phyloP scores from a whole-genome alignment of 352 stramenopile genomes.

The Globisporangium okanoganense region DNA sequence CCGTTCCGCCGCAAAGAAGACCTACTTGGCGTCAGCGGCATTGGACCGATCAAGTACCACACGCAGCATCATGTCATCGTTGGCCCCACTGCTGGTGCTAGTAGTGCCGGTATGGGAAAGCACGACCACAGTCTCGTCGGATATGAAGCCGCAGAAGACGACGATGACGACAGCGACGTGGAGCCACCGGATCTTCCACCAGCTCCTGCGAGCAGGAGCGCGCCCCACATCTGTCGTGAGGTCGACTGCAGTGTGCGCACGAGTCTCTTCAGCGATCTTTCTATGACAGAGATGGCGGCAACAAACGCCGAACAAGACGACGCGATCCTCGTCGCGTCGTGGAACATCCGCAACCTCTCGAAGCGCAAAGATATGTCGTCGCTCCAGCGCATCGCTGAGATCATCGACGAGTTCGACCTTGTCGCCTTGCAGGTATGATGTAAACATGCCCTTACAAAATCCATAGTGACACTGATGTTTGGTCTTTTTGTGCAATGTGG shows the following conservation, averaged over 20 bases:
- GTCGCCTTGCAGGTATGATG: slow-evolving; percentile 42
- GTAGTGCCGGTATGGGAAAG: no score
- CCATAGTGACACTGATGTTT: background rate
- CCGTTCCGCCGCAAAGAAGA: slow-evolving; percentile 51
- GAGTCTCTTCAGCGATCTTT: slow-evolving; percentile 24
- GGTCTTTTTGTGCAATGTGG: no score
- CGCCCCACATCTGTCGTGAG: slow-evolving; percentile 22
- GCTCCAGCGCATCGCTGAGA: slow-evolving; percentile 40
- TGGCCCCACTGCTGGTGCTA: background rate
- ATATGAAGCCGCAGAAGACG: background rate
- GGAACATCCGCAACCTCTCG: slow-evolving; percentile 77
- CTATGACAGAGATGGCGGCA: background rate
- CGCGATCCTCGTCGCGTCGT: slow-evolving; percentile 51
- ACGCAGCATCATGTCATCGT: slow-evolving; percentile 24
- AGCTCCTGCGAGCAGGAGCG: background rate
- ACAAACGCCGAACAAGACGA: background rate
- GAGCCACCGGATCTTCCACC: background rate
- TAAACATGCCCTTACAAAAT: background rate
- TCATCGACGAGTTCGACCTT: slow-evolving; percentile 61
- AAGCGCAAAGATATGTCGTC: slow-evolving; percentile 31
- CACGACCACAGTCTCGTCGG: background rate
- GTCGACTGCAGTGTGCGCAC: slow-evolving; percentile 32
- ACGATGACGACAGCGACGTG: background rate
- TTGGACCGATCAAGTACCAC: slow-evolving; percentile 35
- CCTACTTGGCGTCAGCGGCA: slow-evolving; percentile 42